phyloP scores from a whole-genome alignment of 345 rosid genomes.

The Eucalyptus regnans region DNA sequence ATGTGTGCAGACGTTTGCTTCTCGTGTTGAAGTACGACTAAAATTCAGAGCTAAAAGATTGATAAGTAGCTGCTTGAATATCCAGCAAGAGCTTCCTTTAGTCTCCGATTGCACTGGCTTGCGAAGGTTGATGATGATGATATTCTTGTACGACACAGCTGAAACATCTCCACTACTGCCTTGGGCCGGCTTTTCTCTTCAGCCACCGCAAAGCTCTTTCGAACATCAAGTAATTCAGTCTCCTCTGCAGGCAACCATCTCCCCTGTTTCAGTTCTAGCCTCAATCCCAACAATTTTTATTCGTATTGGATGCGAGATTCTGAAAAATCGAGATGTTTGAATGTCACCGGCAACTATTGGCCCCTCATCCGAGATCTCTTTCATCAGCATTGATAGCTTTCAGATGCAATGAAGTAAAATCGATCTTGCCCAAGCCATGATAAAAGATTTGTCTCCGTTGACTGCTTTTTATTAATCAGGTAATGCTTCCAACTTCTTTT shows the following conservation, averaged over 20 bases:
- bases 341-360: neutral
- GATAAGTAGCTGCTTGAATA: too few species aligned
- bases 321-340: neutral
- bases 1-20: too few species aligned
- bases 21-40: too few species aligned
- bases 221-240: accelerated
- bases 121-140: too few species aligned
- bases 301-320: accelerated
- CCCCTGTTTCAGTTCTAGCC: neutral
- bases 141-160: too few species aligned
- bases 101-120: too few species aligned
- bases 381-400: neutral
- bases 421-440: too few species aligned
- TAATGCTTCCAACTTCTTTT: too few species aligned
- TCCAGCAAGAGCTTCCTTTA: too few species aligned
- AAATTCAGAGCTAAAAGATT: too few species aligned
- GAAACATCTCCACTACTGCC: accelerated
- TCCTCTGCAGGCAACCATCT: neutral
- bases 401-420: too few species aligned
- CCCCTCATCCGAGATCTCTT: neutral
- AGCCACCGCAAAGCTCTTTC: neutral
- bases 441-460: accelerated
- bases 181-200: neutral
- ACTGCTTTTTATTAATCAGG: too few species aligned
- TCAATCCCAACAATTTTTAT: neutral